Evolutionary conservation across 169 alveolate genomes (phyloP).

Genomic region (Miamiensis avidus): DNA sequence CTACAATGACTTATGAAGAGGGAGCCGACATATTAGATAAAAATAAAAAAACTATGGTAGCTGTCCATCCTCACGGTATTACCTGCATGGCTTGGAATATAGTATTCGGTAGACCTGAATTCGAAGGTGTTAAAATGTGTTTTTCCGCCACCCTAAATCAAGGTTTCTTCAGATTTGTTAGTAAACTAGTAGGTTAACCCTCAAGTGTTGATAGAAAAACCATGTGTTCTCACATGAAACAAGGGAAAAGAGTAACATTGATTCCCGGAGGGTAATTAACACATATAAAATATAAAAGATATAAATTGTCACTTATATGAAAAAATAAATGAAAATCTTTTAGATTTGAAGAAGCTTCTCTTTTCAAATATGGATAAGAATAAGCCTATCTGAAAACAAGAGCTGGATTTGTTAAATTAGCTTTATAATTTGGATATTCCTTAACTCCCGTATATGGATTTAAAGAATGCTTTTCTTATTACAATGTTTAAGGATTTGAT

Average conservation of each 20-base stretch:
- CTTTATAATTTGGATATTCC: background rate
- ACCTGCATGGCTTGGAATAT: background rate
- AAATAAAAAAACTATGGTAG: background rate
- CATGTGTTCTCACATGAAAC: background rate
- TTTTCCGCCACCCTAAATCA: background rate
- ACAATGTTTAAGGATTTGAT: background rate
- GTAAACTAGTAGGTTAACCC: background rate
- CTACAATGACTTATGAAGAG: background rate
- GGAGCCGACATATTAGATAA: background rate
- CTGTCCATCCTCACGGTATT: background rate
- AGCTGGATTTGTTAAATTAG: background rate
- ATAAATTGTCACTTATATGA: too few relatives aligned
- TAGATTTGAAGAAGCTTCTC: background rate
- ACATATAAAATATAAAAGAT: too few relatives aligned
- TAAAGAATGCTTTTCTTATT: background rate
- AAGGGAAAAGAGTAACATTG: background rate
- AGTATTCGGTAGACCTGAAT: background rate
- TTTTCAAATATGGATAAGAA: background rate
- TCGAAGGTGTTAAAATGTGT: background rate
- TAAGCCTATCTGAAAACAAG: background rate
- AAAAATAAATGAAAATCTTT: too few relatives aligned
- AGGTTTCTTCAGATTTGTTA: background rate
- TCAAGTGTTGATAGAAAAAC: background rate
- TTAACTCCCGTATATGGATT: background rate
- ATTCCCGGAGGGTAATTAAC: background rate